Evolutionary conservation across 2,329 filamentous ascomycete species (phyloP).

Genomic region (Stenocarpella maydis): DNA sequence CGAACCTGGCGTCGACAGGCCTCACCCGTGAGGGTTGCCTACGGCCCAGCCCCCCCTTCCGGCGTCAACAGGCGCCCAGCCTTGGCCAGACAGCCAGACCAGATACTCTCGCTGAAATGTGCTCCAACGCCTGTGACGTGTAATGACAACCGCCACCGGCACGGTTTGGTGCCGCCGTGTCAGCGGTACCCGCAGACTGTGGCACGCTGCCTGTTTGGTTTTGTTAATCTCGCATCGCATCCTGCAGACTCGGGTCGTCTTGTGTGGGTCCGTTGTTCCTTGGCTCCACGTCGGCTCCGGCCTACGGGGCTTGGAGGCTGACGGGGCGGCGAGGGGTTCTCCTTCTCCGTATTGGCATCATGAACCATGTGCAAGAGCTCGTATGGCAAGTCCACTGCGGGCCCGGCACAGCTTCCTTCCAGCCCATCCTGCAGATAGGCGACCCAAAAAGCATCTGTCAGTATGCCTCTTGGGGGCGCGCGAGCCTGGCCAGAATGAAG

Average conservation of each 20-base stretch:
- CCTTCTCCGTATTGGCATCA: neutral
- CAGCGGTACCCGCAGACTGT: neutral
- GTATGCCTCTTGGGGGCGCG: neutral
- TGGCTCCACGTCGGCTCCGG: constrained; percentile 19
- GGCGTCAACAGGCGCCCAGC: constrained; percentile 3
- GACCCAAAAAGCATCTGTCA: constrained; percentile 20
- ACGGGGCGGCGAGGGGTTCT: neutral
- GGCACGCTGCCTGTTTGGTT: constrained; percentile 3
- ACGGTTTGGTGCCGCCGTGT: neutral
- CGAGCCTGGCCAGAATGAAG: neutral
- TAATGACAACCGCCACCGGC: neutral
- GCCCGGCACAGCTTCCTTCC: constrained; percentile 3
- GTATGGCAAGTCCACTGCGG: constrained; percentile 1
- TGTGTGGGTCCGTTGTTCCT: constrained; percentile 1
- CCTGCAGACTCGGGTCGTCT: neutral
- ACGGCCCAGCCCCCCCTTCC: neutral
- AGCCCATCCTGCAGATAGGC: constrained; percentile 12
- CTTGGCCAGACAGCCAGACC: neutral
- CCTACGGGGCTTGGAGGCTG: neutral
- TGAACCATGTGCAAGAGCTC: neutral
- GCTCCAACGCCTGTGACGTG: neutral
- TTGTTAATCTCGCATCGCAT: constrained; percentile 26
- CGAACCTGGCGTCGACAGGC: neutral
- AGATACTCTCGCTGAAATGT: neutral
- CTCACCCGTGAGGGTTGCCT: neutral